Evolutionary conservation across 139 green algal genomes (phyloP).

Genomic region (Chlorella sp.): DNA sequence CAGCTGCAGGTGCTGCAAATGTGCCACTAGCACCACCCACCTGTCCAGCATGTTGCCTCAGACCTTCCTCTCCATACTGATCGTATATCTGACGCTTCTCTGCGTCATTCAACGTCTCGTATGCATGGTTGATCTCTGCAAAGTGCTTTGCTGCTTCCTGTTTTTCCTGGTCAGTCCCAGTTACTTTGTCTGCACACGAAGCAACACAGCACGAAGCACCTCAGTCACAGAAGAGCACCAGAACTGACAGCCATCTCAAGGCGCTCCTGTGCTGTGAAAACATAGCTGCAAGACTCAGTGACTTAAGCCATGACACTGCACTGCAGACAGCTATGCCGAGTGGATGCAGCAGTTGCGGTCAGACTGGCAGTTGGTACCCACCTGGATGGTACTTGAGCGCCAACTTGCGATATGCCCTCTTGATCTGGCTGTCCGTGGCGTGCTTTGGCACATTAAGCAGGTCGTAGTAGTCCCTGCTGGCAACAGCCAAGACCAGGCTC

Average conservation of each 20-base stretch:
- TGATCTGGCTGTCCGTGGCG: constrained; percentile 85
- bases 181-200: constrained; percentile 88
- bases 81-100: constrained; percentile 97
- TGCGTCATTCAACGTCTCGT: constrained; percentile 86
- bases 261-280: too few relatives aligned
- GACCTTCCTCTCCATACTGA: constrained; percentile 91
- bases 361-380: constrained; percentile 9
- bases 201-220: too few relatives aligned
- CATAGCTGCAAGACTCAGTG: too few relatives aligned
- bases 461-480: constrained; percentile 92
- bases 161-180: constrained; percentile 82
- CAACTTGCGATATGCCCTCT: constrained; percentile 92
- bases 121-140: constrained; percentile 92
- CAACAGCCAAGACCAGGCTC: too few relatives aligned
- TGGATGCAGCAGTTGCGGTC: neutral
- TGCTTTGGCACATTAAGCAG: constrained; percentile 69
- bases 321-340: too few relatives aligned
- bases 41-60: constrained; percentile 81
- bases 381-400: constrained; percentile 95
- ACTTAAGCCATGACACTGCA: too few relatives aligned
- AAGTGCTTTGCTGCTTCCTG: constrained; percentile 86
- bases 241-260: too few relatives aligned
- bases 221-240: too few relatives aligned
- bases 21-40: too few relatives aligned
- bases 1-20: too few relatives aligned